These are phyloP conservation scores for Puccinia polysora DNA, from an alignment of 1,284 basidiomycete species.

Conservation along the genomic window DNA sequence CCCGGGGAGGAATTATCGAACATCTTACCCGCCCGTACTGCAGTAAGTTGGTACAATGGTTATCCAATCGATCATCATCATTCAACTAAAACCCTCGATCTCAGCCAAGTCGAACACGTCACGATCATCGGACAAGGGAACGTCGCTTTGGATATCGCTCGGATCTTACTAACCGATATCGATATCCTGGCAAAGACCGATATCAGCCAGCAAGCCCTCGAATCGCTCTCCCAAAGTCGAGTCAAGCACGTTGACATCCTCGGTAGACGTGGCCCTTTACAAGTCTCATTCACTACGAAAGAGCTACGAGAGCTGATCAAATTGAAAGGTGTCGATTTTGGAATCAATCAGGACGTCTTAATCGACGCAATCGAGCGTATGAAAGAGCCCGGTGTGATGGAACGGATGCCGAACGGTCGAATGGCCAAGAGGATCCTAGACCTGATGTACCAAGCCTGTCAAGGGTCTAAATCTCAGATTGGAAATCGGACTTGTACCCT, in stretches of 20 bases:
- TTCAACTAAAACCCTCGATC: conserved; percentile 56
- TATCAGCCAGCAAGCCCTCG: conserved; percentile 71
- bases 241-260: conserved; percentile 77
- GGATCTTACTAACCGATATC: conserved; percentile 71
- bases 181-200: conserved; percentile 70
- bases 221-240: conserved; percentile 62
- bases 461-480: background rate
- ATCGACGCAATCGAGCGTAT: conserved; percentile 53
- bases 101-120: conserved; percentile 65
- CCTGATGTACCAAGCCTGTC: conserved; percentile 53
- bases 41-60: conserved; percentile 97
- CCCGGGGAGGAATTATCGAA: conserved; percentile 55
- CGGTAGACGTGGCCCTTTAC: conserved; percentile 77
- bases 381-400: conserved; percentile 45
- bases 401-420: conserved; percentile 51
- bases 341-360: conserved; percentile 52
- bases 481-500: conserved; percentile 35
- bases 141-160: conserved; percentile 86
- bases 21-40: conserved; percentile 71
- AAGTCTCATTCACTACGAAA: conserved; percentile 89
- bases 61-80: conserved; percentile 63
- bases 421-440: conserved; percentile 57
- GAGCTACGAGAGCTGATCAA: conserved; percentile 86
- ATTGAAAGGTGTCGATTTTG: conserved; percentile 67
- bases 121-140: conserved; percentile 92